A percentile compares a stretch with the other conserved stretches of the same genome.
phyloP scores from a whole-genome alignment of 768 basidiomycete genomes.

The Leccinum obscurum region DNA sequence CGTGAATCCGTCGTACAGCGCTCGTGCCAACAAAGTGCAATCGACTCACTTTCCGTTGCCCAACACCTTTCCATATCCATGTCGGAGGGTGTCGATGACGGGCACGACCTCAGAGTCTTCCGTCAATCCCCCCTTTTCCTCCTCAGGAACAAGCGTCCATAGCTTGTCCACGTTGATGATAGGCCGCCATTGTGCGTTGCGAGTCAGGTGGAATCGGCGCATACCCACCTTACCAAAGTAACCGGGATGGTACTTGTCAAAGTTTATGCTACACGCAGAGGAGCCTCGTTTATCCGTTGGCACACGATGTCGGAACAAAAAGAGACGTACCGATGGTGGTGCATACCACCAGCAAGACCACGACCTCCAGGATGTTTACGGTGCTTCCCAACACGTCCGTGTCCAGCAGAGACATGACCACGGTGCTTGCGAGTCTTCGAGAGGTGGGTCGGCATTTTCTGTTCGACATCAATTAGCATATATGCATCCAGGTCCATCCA shows the following conservation, averaged over 20 bases:
- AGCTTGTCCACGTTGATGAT: slow-evolving; percentile 99
- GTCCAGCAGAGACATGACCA: slow-evolving; percentile 98
- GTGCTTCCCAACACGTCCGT: slow-evolving; percentile 99
- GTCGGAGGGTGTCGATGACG: slow-evolving; percentile 84
- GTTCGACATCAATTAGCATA: slow-evolving; percentile 20
- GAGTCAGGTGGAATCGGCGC: slow-evolving; percentile 95
- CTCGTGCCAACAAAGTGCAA: neutral
- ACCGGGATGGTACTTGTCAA: slow-evolving; percentile 99
- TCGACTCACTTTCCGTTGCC: slow-evolving; percentile 84
- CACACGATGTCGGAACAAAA: neutral
- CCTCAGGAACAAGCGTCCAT: slow-evolving; percentile 85
- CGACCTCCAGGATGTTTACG: slow-evolving; percentile 99
- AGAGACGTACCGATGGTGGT: slow-evolving; percentile 89
- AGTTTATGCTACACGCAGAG: slow-evolving; percentile 69
- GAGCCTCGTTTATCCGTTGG: neutral
- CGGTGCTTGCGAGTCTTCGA: slow-evolving; percentile 99
- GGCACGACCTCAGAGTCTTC: slow-evolving; percentile 83
- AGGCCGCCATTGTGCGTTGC: slow-evolving; percentile 89
- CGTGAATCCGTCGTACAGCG: slow-evolving; percentile 1
- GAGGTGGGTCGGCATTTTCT: slow-evolving; percentile 93
- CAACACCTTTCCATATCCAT: slow-evolving; percentile 91
- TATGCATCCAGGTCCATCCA: slow-evolving; percentile 33
- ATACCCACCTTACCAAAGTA: slow-evolving; percentile 99
- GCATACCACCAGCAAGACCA: slow-evolving; percentile 99
- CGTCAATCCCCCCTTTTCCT: slow-evolving; percentile 76